Evolutionary conservation across 176 grass and related monocot genomes (phyloP).

Genomic region (Thalia dealbata): DNA sequence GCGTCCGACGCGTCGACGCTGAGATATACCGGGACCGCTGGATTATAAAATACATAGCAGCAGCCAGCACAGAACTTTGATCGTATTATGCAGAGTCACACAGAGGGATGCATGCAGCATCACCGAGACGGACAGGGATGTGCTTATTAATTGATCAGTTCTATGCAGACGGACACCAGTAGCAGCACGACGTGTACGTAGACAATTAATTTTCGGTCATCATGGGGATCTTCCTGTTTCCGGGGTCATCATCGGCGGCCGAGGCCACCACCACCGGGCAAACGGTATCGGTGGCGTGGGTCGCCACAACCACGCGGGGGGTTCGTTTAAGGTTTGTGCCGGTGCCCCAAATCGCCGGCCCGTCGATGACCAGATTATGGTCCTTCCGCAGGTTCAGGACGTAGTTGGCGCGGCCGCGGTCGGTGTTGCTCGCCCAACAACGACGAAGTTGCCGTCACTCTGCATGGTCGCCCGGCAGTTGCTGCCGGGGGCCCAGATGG

Average conservation of each 20-base stretch:
- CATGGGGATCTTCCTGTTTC: background rate
- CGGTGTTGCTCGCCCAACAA: conserved; percentile 19
- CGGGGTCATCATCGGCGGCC: background rate
- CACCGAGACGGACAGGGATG: too few relatives aligned
- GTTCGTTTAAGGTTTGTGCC: background rate
- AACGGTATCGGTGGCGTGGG: background rate
- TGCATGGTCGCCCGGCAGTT: conserved; percentile 19
- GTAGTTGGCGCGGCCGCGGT: background rate
- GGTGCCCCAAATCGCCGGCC: conserved; percentile 6
- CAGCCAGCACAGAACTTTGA: too few relatives aligned
- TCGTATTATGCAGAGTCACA: too few relatives aligned
- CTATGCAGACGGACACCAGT: too few relatives aligned
- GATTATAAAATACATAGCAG: too few relatives aligned
- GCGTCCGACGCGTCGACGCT: background rate
- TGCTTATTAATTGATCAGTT: too few relatives aligned
- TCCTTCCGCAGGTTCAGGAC: background rate
- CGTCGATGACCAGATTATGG: conserved; percentile 1
- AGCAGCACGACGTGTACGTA: too few relatives aligned
- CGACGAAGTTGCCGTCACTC: conserved; percentile 6
- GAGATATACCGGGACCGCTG: too few relatives aligned
- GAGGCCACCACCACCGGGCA: too few relatives aligned
- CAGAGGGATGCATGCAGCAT: too few relatives aligned
- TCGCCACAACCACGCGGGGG: background rate
- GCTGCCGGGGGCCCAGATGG: conserved; percentile 12
- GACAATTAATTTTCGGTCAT: background rate